These are phyloP conservation scores for Saccharum hybrid DNA, from an alignment of 202 grass and related monocot genomes.

Conservation along the genomic window DNA sequence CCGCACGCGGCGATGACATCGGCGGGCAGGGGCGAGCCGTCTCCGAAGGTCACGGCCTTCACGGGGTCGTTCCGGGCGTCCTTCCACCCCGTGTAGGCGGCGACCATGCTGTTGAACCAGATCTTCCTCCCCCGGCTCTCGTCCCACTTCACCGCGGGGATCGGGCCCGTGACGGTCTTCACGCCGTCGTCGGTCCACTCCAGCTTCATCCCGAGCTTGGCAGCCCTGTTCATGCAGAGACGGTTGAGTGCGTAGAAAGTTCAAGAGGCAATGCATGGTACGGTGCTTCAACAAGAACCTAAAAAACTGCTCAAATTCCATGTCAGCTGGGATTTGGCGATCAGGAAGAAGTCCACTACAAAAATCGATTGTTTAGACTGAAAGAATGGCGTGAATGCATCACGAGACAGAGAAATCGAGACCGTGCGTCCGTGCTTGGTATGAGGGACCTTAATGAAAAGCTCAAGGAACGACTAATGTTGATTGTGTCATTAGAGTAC, in stretches of 20 bases:
- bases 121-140: conserved; percentile 64
- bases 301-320: too few relatives aligned
- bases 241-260: background rate
- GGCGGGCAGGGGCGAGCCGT: conserved; percentile 65
- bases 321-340: too few relatives aligned
- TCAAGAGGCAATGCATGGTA: too few relatives aligned
- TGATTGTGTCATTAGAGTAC: too few relatives aligned
- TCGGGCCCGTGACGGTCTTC: conserved; percentile 88
- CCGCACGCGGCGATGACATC: conserved; percentile 70
- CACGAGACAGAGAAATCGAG: too few relatives aligned
- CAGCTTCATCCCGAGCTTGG: conserved; percentile 77
- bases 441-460: too few relatives aligned
- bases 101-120: conserved; percentile 99
- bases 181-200: conserved; percentile 79
- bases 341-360: too few relatives aligned
- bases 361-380: too few relatives aligned
- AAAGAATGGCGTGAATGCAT: too few relatives aligned
- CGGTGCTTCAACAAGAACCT: too few relatives aligned
- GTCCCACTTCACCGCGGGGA: conserved; percentile 73
- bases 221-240: conserved; percentile 44
- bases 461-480: too few relatives aligned
- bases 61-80: conserved; percentile 84
- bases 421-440: too few relatives aligned
- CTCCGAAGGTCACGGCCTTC: conserved; percentile 81
- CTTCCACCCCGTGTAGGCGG: conserved; percentile 94